Percentiles rank a stretch among this genome's conserved stretches.
Evolutionary conservation across 148 eudicot genomes (phyloP).

Genomic region (Salicornia ramosissima): DNA sequence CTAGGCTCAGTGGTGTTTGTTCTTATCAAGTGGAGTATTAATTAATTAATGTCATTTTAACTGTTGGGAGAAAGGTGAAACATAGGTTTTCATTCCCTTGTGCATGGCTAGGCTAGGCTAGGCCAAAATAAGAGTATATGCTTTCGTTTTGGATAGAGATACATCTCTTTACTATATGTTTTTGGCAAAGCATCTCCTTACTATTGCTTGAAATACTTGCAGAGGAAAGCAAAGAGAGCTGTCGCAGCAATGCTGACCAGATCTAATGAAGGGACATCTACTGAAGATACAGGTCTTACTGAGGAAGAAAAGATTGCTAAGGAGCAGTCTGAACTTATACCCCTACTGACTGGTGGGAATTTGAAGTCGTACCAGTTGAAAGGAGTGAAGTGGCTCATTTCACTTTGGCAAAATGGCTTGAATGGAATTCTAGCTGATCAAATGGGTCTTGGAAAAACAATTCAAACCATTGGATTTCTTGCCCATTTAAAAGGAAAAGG

Average conservation of each 20-base stretch:
- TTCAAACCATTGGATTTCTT: conserved; percentile 89
- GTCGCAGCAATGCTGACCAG: conserved; percentile 95
- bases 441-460: conserved; percentile 99
- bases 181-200: neutral
- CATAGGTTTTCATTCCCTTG: too few relatives aligned
- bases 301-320: conserved; percentile 61
- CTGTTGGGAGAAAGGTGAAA: neutral
- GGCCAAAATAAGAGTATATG: too few relatives aligned
- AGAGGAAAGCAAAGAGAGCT: conserved; percentile 93
- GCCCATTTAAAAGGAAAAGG: conserved; percentile 92
- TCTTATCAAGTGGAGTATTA: too few relatives aligned
- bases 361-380: conserved; percentile 83
- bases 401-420: conserved; percentile 94
- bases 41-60: neutral
- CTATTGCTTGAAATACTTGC: conserved; percentile 6
- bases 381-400: conserved; percentile 96
- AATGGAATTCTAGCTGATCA: conserved; percentile 99
- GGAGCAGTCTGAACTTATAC: conserved; percentile 86
- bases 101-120: too few relatives aligned
- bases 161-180: neutral
- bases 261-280: conserved; percentile 51
- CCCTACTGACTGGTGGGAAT: conserved; percentile 85
- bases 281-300: conserved; percentile 62
- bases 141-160: neutral
- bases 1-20: neutral